Base-by-base conservation (phyloP, 257 asterid species). In the Ilex aquifolium region DNA sequence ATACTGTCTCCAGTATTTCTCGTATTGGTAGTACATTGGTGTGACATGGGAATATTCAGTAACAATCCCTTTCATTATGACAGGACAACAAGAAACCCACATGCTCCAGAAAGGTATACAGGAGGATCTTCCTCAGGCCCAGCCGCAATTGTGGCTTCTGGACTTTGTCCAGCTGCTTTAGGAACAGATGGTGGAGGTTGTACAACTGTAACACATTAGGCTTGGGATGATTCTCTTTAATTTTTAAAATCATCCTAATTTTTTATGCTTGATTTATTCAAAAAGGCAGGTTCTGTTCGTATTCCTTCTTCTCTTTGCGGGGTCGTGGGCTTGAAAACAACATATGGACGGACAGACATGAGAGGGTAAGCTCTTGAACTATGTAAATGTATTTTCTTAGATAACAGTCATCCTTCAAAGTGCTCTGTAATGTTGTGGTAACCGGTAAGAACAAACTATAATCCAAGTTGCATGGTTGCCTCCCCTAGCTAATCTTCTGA, bases 131-230 rank as follows among this genome's bases (percentile, higher is more conserved):
- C 96, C 64, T 93, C 99, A 46, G 99, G 99, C 42, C 95, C 99
- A 2, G 95, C 97, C 13, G 99, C 99, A 68, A 82, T 93, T 74
- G 97, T 93, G 71, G 90, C 99, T 68, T 75, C 95, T 73, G 99
- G 99, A 72, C 72, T 93, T 60, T 90, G 96, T 80, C 80, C 95
- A 31, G 99, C 99, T 64, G 97, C 99, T 70, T 74, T 93, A 53
- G 99, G 99, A 73, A 87, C 97, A 57, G 99, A 93, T 77, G 99
- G 99, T 46, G 99, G 99, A 93, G 99, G 99, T 92, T 83, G 84
- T 76, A 57, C 73, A 69, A 61, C 63, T 67, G 39, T 32, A 51
- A 60, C 64, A 61, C 66, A 56, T 52, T 51, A 58, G 72, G 49
- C 62, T 65, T 59, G 67, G 69, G 69, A 70, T 56, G 54, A 30